Percentiles rank a stretch among this genome's conserved stretches.
Conservation (phyloP, 1,284 basidiomycete genomes). For the Sphagnurus paluster region DNA sequence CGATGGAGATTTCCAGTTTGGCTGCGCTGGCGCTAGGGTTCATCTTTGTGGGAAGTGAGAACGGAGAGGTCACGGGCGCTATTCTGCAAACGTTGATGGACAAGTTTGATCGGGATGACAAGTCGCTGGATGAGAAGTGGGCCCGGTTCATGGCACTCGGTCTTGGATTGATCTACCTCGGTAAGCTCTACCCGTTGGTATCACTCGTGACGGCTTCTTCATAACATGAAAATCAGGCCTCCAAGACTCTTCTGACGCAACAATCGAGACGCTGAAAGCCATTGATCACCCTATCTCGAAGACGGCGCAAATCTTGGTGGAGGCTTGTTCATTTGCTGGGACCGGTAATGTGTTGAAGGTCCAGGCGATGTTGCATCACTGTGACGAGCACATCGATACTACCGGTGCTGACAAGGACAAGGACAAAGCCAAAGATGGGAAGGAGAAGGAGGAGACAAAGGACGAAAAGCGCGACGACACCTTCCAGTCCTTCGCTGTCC, state of each 20-base stretch:
- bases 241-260: constrained; percentile 92
- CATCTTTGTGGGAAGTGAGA: constrained; percentile 93
- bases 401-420: constrained; percentile 52
- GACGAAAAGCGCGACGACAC: constrained; percentile 72
- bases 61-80: constrained; percentile 89
- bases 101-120: constrained; percentile 74
- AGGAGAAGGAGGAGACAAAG: constrained; percentile 53
- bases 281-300: constrained; percentile 93
- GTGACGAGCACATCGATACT: constrained; percentile 85
- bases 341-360: constrained; percentile 96
- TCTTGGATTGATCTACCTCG: constrained; percentile 89
- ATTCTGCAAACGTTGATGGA: constrained; percentile 96
- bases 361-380: constrained; percentile 91
- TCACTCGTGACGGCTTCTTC: neutral
- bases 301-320: constrained; percentile 90
- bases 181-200: constrained; percentile 41
- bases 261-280: constrained; percentile 92
- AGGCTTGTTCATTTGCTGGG: constrained; percentile 93
- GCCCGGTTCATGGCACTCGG: constrained; percentile 89
- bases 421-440: constrained; percentile 48
- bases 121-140: constrained; percentile 89
- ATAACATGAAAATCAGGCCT: constrained; percentile 51
- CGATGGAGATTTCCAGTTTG: constrained; percentile 90
- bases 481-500: constrained; percentile 92
- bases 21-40: constrained; percentile 91